phyloP scores from a whole-genome alignment of 1,284 basidiomycete genomes.

The Pisolithus thermaeus region DNA sequence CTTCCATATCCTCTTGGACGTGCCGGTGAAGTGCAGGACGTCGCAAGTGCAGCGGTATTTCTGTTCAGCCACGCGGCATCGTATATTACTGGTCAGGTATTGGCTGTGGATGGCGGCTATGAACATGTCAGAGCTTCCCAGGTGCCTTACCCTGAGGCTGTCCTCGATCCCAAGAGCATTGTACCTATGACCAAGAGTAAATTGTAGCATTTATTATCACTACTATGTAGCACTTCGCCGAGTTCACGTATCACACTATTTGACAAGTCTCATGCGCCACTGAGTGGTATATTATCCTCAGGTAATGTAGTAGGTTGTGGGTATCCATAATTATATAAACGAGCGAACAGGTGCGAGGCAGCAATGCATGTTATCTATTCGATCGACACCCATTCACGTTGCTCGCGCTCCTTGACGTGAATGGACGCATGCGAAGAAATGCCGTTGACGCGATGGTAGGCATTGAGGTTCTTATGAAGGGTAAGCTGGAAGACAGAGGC shows the following conservation, averaged over 20 bases:
- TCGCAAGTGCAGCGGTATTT: constrained; percentile 79
- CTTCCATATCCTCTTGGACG: constrained; percentile 54
- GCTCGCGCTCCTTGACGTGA: constrained; percentile 43
- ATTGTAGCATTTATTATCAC: constrained; percentile 21
- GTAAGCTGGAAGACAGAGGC: constrained; percentile 94
- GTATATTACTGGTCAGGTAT: constrained; percentile 73
- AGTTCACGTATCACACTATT: too few species aligned
- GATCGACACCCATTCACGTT: constrained; percentile 23
- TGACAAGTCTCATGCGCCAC: too few species aligned
- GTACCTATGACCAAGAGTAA: constrained; percentile 36
- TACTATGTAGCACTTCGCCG: neutral
- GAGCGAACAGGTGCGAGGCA: neutral
- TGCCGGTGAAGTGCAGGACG: constrained; percentile 63
- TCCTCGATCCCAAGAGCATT: constrained; percentile 52
- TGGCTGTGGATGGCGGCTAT: constrained; percentile 63
- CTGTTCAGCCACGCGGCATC: constrained; percentile 85
- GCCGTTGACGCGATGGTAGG: constrained; percentile 83
- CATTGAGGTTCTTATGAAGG: constrained; percentile 95
- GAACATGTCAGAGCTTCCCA: constrained; percentile 48
- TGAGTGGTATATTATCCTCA: neutral
- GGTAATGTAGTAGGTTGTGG: neutral
- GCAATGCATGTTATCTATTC: constrained; percentile 12
- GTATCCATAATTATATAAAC: neutral
- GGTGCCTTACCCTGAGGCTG: constrained; percentile 61
- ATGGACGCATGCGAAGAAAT: constrained; percentile 72